A percentile compares a stretch with the other conserved stretches of the same genome.
phyloP scores from a whole-genome alignment of 1,139 yeast genomes.

The Kurtzmaniella natalensis region DNA sequence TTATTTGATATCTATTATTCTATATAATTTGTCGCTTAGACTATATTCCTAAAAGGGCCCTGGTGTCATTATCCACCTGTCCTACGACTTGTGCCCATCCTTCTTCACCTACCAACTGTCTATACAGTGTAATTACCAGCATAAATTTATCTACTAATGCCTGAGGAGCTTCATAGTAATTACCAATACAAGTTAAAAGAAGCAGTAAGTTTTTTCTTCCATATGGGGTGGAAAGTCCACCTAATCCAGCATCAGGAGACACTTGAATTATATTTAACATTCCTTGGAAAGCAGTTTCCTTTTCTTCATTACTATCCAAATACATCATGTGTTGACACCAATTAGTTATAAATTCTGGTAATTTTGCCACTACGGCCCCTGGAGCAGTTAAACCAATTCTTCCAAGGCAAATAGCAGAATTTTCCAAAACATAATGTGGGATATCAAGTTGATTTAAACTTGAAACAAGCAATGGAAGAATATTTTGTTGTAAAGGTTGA shows the following conservation, averaged over 20 bases:
- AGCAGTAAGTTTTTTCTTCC: constrained; percentile 48
- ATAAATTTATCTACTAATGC: constrained; percentile 41
- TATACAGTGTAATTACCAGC: constrained; percentile 43
- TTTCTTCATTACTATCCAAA: constrained; percentile 73
- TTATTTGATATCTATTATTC: too few species aligned
- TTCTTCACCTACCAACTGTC: constrained; percentile 44
- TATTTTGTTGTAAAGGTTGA: constrained; percentile 56
- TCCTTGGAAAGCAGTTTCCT: constrained; percentile 75
- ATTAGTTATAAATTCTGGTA: constrained; percentile 50
- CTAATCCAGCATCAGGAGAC: constrained; percentile 63
- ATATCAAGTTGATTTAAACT: constrained; percentile 56
- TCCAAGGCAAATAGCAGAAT: constrained; percentile 92
- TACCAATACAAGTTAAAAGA: constrained; percentile 62
- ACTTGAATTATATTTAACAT: constrained; percentile 61
- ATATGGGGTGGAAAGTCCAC: constrained; percentile 41
- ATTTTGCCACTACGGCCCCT: constrained; percentile 48
- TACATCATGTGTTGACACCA: constrained; percentile 69
- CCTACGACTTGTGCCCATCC: constrained; percentile 29
- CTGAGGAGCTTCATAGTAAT: constrained; percentile 50
- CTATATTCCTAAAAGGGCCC: constrained; percentile 10
- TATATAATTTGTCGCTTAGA: too few species aligned
- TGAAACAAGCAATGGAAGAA: constrained; percentile 61
- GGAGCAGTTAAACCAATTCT: constrained; percentile 71
- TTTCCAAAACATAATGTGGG: constrained; percentile 69
- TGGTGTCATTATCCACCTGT: constrained; percentile 29